Evolutionary conservation across 202 grass and related monocot genomes (phyloP).

Genomic region (Zoysia matrella): DNA sequence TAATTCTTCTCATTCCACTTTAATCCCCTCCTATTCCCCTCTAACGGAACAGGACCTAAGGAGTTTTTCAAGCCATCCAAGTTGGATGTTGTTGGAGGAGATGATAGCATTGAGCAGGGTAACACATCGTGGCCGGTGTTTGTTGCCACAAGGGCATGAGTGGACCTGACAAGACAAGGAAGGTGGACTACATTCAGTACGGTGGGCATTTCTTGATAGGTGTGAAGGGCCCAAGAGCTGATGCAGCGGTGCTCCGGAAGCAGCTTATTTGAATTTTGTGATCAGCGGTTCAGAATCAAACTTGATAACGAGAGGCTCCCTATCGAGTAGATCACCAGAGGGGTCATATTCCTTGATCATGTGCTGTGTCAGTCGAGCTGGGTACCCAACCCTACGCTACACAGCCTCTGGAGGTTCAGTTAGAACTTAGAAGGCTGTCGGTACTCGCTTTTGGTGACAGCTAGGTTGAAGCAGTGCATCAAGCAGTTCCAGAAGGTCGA

Average conservation of each 20-base stretch:
- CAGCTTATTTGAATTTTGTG: no score
- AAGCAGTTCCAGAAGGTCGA: slow-evolving; percentile 87
- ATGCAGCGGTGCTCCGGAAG: no score
- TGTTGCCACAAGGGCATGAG: slow-evolving; percentile 59
- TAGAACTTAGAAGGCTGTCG: slow-evolving; percentile 95
- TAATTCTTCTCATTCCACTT: no score
- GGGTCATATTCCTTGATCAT: slow-evolving; percentile 97
- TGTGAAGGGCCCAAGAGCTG: no score
- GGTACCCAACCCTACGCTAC: slow-evolving; percentile 91
- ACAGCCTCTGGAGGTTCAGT: slow-evolving; percentile 92
- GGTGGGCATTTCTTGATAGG: no score
- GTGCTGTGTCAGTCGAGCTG: slow-evolving; percentile 84
- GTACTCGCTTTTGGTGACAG: slow-evolving; percentile 83
- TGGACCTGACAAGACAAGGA: slow-evolving; percentile 89
- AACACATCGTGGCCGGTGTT: slow-evolving; percentile 73
- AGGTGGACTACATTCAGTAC: slow-evolving; percentile 43
- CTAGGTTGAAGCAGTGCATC: slow-evolving; percentile 94
- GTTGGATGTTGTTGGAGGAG: slow-evolving; percentile 71
- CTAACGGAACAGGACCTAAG: slow-evolving; percentile 77
- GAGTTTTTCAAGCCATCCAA: slow-evolving; percentile 90
- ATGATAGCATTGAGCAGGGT: slow-evolving; percentile 63
- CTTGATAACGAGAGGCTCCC: slow-evolving; percentile 72
- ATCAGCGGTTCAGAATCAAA: no score
- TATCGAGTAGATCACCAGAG: slow-evolving; percentile 96
- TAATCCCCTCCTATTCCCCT: no score